These are phyloP conservation scores for Ceratobasidium sp. DNA, from an alignment of 1,284 basidiomycete species.

Conservation along the genomic window DNA sequence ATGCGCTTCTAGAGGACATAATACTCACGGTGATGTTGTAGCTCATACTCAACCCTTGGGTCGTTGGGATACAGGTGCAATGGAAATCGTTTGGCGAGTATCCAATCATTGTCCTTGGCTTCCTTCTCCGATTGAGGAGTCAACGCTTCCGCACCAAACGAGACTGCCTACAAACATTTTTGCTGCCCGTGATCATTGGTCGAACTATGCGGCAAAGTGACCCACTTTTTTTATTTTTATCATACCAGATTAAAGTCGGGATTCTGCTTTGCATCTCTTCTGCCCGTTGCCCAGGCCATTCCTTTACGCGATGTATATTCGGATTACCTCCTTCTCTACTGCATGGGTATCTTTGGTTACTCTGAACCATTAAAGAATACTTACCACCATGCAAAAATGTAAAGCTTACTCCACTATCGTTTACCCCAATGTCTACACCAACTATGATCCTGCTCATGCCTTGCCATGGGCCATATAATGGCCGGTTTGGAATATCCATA, in stretches of 20 bases:
- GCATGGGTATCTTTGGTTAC: too few species aligned
- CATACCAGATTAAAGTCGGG: constrained; percentile 14
- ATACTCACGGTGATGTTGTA: constrained; percentile 3
- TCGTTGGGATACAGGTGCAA: constrained; percentile 7
- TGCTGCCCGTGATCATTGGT: not conserved
- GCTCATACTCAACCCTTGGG: not conserved
- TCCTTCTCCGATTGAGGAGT: not conserved
- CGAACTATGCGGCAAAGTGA: not conserved
- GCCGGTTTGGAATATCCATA: too few species aligned
- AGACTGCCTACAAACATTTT: not conserved
- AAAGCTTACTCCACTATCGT: constrained; percentile 3
- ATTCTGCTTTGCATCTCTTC: not conserved
- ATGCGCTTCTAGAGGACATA: too few species aligned
- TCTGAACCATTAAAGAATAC: too few species aligned
- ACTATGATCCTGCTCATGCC: not conserved
- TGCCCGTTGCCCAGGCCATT: constrained; percentile 12
- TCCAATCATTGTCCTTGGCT: not conserved
- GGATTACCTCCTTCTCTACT: too few species aligned
- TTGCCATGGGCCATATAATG: too few species aligned
- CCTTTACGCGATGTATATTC: not conserved
- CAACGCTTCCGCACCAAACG: constrained; percentile 21
- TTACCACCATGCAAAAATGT: not conserved
- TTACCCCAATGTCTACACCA: constrained; percentile 22
- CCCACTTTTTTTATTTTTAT: not conserved
- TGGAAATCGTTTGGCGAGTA: constrained; percentile 15